Evolutionary conservation across 805 yeast species (phyloP), one percentile per base, ranked within the genome.

Genomic region (Metschnikowia chrysomelidarum): DNA sequence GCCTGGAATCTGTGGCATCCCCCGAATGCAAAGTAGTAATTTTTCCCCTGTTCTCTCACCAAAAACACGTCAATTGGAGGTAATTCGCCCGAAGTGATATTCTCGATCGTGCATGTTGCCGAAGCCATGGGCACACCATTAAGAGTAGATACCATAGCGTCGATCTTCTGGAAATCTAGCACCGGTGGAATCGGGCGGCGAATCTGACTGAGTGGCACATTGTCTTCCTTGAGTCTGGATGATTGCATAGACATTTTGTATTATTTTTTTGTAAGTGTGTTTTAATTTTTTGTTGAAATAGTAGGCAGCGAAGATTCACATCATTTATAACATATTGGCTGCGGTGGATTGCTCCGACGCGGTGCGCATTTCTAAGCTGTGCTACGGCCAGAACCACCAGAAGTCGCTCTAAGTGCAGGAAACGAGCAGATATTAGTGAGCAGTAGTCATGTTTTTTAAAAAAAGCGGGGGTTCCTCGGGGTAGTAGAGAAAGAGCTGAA

Each of bases 1-100:
- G 95, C 95, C 56, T 87, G 95, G 47, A 87, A 82, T 43, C 96
- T 60, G 54, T 87, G 96, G 54, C 96, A 87, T 0, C 95, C 95
- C 5, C 95, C 96, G 60, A 87, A 87, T 1, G 89, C 94, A 59
- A 84, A 86, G 52, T 81, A 86, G 55, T 71, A 72, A 23, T 60
- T 68, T 31, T 74, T 60, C 2, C 87, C 91, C 6, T 72, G 56
- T 26, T 82, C 82, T 27, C 80, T 67, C 2, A 86, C 84, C 23
- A 71, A 69, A 43, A 87, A 60, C 0, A 87, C 87, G 57, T 87
- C 96, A 11, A 87, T 71, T 1, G 95, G 91, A 2, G 96, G 95
- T 24, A 86, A 59, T 46, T 81, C 82, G 2, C 88, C 88, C 6
- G 80, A 26, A 1, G 62, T 57, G 22, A 75, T 71, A 16, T 73